These are phyloP conservation scores for Gossypium schwendimanii DNA, from an alignment of 441 rosid species.

Conservation along the genomic window DNA sequence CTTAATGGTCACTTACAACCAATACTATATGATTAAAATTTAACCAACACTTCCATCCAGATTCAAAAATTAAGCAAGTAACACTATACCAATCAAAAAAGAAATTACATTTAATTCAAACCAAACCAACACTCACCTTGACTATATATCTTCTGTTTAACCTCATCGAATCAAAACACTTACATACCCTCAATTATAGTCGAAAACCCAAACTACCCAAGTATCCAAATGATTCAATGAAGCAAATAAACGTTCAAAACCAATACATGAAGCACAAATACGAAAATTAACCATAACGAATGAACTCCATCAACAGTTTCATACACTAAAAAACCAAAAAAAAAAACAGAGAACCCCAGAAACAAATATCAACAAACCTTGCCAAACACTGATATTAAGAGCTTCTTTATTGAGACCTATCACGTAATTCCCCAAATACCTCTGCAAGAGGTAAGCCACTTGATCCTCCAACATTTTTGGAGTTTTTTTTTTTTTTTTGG, in stretches of 20 bases:
- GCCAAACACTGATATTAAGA: slow-evolving; percentile 95
- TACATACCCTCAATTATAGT: neutral
- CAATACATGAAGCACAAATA: neutral
- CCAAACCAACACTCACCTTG: too few relatives aligned
- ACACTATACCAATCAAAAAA: too few relatives aligned
- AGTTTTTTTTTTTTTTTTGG: neutral
- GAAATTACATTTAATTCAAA: too few relatives aligned
- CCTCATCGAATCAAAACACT: neutral
- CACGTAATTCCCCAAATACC: slow-evolving; percentile 86
- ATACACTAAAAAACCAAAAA: neutral
- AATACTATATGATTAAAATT: too few relatives aligned
- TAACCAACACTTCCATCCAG: neutral
- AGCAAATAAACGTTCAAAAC: neutral
- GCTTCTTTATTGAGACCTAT: slow-evolving; percentile 85
- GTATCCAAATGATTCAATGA: neutral
- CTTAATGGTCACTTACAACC: too few relatives aligned
- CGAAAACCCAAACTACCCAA: neutral
- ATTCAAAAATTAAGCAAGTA: neutral
- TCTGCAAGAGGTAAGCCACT: slow-evolving; percentile 78
- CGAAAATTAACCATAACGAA: neutral
- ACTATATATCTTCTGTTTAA: too few relatives aligned
- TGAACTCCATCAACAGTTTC: neutral
- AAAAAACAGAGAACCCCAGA: neutral
- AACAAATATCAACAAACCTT: slow-evolving; percentile 37
- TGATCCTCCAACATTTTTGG: slow-evolving; percentile 93